A percentile compares a stretch with the other conserved stretches of the same genome.
Conservation (phyloP, 495 filamentous ascomycete genomes). For the Friedmanniomyces simplex region DNA sequence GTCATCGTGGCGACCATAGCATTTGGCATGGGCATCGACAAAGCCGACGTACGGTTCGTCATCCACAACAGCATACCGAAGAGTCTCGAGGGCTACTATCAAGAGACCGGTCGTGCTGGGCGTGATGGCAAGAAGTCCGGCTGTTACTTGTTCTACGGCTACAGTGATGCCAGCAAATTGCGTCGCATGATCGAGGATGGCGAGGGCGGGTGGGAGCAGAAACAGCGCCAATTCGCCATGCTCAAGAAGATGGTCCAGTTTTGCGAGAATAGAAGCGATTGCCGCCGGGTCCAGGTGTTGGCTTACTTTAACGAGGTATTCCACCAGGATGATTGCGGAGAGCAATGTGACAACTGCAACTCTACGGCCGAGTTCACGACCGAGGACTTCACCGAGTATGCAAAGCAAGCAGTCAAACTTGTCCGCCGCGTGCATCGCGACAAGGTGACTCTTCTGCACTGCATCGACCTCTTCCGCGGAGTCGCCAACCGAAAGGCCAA, state of each 20-base stretch:
- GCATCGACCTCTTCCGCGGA: slow-evolving; percentile 53
- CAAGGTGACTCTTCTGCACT: slow-evolving; percentile 43
- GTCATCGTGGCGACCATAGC: slow-evolving; percentile 99
- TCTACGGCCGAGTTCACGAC: slow-evolving; percentile 54
- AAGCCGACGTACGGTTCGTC: slow-evolving; percentile 88
- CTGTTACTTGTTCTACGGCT: slow-evolving; percentile 83
- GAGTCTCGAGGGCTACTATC: slow-evolving; percentile 93
- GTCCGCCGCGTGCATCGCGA: slow-evolving; percentile 40
- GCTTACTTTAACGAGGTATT: slow-evolving; percentile 87
- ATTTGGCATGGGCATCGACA: slow-evolving; percentile 99
- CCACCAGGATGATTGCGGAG: slow-evolving; percentile 54
- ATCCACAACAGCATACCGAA: slow-evolving; percentile 88
- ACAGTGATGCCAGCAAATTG: slow-evolving; percentile 53
- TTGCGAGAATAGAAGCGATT: slow-evolving; percentile 79
- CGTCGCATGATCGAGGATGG: slow-evolving; percentile 69
- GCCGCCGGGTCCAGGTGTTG: slow-evolving; percentile 77
- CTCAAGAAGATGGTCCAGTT: slow-evolving; percentile 70
- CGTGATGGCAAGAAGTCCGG: slow-evolving; percentile 78
- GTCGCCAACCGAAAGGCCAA: slow-evolving; percentile 40
- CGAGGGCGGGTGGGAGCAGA: slow-evolving; percentile 65
- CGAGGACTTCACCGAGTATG: slow-evolving; percentile 67
- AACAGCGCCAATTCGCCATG: slow-evolving; percentile 73
- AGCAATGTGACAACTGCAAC: slow-evolving; percentile 78
- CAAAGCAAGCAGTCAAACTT: slow-evolving; percentile 53
- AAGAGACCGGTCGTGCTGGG: slow-evolving; percentile 91